phyloP scores from a whole-genome alignment of 345 rosid species.

The Lepidium didymum region DNA sequence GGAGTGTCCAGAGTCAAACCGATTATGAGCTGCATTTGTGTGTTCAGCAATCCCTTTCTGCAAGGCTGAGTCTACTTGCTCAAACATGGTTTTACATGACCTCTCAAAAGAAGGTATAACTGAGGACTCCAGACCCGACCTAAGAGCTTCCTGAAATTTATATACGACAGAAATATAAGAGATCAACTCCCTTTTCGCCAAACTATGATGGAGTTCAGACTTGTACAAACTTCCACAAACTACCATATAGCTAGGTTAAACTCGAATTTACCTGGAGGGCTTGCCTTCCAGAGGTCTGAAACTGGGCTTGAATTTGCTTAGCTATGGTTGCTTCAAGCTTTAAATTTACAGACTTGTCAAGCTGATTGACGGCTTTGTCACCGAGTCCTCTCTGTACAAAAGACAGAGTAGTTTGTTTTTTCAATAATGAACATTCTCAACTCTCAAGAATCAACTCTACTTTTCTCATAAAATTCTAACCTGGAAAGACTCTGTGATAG shows the following conservation, averaged over 20 bases:
- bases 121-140: constrained; percentile 60
- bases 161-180: constrained; percentile 5
- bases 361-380: constrained; percentile 83
- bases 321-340: constrained; percentile 79
- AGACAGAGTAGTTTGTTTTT: constrained; percentile 11
- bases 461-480: constrained; percentile 31
- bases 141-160: constrained; percentile 58
- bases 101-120: constrained; percentile 85
- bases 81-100: constrained; percentile 89
- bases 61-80: constrained; percentile 75
- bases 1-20: constrained; percentile 61
- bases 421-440: neutral
- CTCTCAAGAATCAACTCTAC: neutral
- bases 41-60: constrained; percentile 77
- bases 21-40: constrained; percentile 67
- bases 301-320: constrained; percentile 79
- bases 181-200: constrained; percentile 4
- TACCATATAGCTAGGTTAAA: neutral
- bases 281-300: constrained; percentile 91
- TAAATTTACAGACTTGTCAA: constrained; percentile 70
- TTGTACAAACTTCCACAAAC: neutral
- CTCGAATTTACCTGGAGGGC: constrained; percentile 68
- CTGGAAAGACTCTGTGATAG: constrained; percentile 81
- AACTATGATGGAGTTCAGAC: neutral
- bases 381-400: constrained; percentile 69